Base-by-base conservation (phyloP, 2,329 filamentous ascomycete species). In the Westerdykella aurantiaca region DNA sequence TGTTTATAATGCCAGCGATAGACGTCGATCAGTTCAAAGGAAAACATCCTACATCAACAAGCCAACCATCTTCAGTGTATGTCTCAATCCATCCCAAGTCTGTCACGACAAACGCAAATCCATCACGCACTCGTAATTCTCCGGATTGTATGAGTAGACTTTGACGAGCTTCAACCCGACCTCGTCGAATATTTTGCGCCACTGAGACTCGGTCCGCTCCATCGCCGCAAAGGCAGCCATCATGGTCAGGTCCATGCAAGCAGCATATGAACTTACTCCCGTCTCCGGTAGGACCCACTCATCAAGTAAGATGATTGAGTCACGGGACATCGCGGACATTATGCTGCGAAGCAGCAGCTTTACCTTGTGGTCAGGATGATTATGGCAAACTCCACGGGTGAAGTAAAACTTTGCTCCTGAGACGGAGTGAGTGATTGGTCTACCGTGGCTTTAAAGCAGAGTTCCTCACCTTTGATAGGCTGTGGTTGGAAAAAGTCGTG, bases 301-400 rank as follows among this genome's bases (percentile, higher is more conserved):
- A 42, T 71, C 67, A 39, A 75, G 68, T 17, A 75, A 46, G 17
- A 75, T 59, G 12, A 56, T 51, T 0, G 69, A 72, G 4, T 65
- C 58, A 0, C 52, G 43, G 1, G 47, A 54, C 55, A 72, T 61
- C 2, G 69, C 69, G 0, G 55, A 45, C 1, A 46, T 46, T 7
- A 69, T 47, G 12, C 66, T 58, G 10, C 46, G 44, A 10, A 75
- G 60, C 7, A 74, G 70, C 6, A 43, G 18, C 1, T 45, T 44
- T 12, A 51, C 59, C 21, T 63, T 53, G 6, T 64, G 50, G 31
- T 71, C 67, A 1, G 61, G 57, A 52, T 60, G 68, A 46, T 72
- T 66, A 46, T 72, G 69, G 11, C 72, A 45, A 12, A 72, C 55
- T 7, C 49, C 58, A 31, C 67, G 62, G 29, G 72, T 45, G 47